Conservation (phyloP, 75 land plant species). For the Selaginella moellendorffii region DNA sequence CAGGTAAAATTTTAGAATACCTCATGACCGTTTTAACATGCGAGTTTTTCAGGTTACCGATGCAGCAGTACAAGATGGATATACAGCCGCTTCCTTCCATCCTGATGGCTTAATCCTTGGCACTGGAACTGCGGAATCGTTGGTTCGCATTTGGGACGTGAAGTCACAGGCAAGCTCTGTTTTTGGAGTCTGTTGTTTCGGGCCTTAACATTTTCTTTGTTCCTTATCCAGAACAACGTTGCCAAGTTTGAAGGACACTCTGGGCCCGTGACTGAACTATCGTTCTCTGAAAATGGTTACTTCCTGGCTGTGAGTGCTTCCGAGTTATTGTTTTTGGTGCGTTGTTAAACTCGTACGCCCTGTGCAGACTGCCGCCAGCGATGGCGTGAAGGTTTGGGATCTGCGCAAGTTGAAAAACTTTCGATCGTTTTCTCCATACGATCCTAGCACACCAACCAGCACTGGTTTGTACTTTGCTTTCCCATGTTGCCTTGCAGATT, state of each 20-base stretch:
- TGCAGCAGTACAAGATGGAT: constrained; percentile 50
- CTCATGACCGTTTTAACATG: neutral
- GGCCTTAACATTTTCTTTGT: constrained; percentile 1
- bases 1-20: constrained; percentile 33
- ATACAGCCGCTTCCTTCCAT: constrained; percentile 93
- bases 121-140: constrained; percentile 83
- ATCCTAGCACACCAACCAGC: constrained; percentile 56
- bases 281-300: constrained; percentile 96
- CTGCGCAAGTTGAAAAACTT: constrained; percentile 86
- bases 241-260: constrained; percentile 86
- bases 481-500: neutral
- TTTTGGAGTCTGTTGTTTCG: too few relatives aligned
- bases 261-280: constrained; percentile 80
- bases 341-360: neutral
- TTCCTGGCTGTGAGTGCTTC: constrained; percentile 77
- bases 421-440: constrained; percentile 68
- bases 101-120: constrained; percentile 99
- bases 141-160: constrained; percentile 96
- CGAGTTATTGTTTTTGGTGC: neutral
- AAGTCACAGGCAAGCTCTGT: constrained; percentile 66
- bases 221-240: constrained; percentile 53
- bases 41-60: constrained; percentile 55
- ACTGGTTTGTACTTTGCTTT: constrained; percentile 33
- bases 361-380: constrained; percentile 80
- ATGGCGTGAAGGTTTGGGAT: constrained; percentile 99